phyloP scores from a whole-genome alignment of 768 basidiomycete genomes.

The Guyanaporus albipodus region DNA sequence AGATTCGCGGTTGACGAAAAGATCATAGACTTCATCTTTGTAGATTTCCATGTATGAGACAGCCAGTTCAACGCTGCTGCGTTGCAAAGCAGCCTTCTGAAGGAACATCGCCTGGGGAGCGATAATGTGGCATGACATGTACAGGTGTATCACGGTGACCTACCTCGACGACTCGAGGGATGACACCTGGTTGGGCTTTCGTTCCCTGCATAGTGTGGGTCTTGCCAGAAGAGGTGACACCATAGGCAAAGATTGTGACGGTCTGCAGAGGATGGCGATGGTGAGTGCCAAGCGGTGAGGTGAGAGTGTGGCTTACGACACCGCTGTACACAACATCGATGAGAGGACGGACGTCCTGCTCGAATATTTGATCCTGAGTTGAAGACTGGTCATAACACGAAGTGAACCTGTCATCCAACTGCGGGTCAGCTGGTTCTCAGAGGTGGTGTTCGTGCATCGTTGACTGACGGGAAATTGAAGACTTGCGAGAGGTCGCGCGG shows the following conservation, averaged over 20 bases:
- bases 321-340: slow-evolving; percentile 76
- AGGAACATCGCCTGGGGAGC: slow-evolving; percentile 55
- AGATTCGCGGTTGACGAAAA: slow-evolving; percentile 68
- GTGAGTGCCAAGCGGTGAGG: neutral
- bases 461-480: slow-evolving; percentile 72
- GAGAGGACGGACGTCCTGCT: slow-evolving; percentile 69
- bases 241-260: slow-evolving; percentile 86
- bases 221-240: slow-evolving; percentile 88
- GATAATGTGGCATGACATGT: neutral
- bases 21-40: slow-evolving; percentile 87
- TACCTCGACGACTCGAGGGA: slow-evolving; percentile 76
- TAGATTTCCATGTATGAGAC: slow-evolving; percentile 89
- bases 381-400: slow-evolving; percentile 71
- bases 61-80: slow-evolving; percentile 44
- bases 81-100: slow-evolving; percentile 37
- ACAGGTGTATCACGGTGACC: slow-evolving; percentile 16
- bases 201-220: slow-evolving; percentile 93
- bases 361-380: slow-evolving; percentile 74
- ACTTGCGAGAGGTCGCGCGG: slow-evolving; percentile 64
- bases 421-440: slow-evolving; percentile 1
- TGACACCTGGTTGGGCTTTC: slow-evolving; percentile 71
- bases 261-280: slow-evolving; percentile 43
- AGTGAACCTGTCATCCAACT: slow-evolving; percentile 50
- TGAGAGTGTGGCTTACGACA: slow-evolving; percentile 45
- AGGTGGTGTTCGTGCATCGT: too few relatives aligned